Conservation (phyloP, 495 filamentous ascomycete genomes). For the Lepidopterella palustris region DNA sequence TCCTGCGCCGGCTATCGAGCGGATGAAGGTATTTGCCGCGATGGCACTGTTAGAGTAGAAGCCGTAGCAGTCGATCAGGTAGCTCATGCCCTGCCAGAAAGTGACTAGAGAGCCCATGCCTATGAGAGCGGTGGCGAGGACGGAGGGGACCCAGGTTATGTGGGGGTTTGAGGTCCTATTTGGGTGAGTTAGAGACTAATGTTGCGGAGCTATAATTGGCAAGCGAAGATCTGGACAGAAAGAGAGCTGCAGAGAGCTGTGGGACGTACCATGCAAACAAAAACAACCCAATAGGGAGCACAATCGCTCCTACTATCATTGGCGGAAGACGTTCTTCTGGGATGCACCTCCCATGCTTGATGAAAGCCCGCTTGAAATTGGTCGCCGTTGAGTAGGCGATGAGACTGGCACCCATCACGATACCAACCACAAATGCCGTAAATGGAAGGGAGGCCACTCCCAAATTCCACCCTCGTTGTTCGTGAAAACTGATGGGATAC, state of each 20-base stretch:
- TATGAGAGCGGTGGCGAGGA: constrained; percentile 20
- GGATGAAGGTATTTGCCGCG: constrained; percentile 24
- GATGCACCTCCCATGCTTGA: constrained; percentile 25
- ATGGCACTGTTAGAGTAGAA: constrained; percentile 24
- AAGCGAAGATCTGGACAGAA: neutral
- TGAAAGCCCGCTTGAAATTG: constrained; percentile 23
- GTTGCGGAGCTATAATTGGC: too few relatives aligned
- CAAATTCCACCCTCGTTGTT: constrained; percentile 33
- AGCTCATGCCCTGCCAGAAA: constrained; percentile 27
- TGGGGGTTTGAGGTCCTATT: constrained; percentile 18
- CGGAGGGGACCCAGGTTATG: constrained; percentile 18
- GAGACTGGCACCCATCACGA: constrained; percentile 16
- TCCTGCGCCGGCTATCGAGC: constrained; percentile 19
- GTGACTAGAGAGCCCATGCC: constrained; percentile 25
- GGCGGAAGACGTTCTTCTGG: constrained; percentile 25
- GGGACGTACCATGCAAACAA: neutral
- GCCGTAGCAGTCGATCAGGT: constrained; percentile 29
- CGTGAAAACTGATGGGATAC: constrained; percentile 34
- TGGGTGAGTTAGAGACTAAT: too few relatives aligned
- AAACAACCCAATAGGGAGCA: neutral
- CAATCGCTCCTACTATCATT: constrained; percentile 21
- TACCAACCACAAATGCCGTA: constrained; percentile 22
- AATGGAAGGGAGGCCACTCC: constrained; percentile 35
- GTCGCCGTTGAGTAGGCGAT: constrained; percentile 26
- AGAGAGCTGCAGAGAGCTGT: neutral